A percentile compares a stretch with the other conserved stretches of the same genome.
Evolutionary conservation across 106 monocot genomes (phyloP).

Genomic region (Cymbidium sinense): DNA sequence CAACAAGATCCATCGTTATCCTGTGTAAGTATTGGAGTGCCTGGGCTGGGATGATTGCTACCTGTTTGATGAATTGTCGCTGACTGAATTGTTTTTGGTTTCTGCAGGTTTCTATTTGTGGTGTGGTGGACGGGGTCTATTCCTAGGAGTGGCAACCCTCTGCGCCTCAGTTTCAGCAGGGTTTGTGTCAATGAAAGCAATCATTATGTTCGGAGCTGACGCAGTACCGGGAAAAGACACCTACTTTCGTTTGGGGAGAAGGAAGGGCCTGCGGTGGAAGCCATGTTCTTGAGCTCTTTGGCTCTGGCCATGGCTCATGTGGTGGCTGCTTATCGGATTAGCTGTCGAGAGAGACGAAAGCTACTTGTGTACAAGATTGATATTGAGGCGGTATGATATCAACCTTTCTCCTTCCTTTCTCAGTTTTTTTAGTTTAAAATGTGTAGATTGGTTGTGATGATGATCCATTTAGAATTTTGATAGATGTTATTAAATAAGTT

Average conservation of each 20-base stretch:
- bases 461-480: not conserved
- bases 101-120: constrained; percentile 8
- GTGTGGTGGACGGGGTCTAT: not conserved
- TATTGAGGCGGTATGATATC: constrained; percentile 10
- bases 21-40: constrained; percentile 5
- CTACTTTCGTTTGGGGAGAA: not conserved
- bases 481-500: not conserved
- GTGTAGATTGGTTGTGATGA: not conserved
- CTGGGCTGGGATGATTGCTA: not conserved
- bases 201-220: not conserved
- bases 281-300: constrained; percentile 14
- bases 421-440: not conserved
- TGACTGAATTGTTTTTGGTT: not conserved
- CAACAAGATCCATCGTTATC: constrained; percentile 3
- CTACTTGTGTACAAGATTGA: constrained; percentile 11
- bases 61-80: not conserved
- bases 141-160: not conserved
- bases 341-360: constrained; percentile 9
- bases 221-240: not conserved
- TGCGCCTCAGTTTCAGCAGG: not conserved
- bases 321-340: constrained; percentile 7
- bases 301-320: constrained; percentile 8
- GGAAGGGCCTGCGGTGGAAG: constrained; percentile 6
- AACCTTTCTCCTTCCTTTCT: not conserved
- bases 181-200: constrained; percentile 6